phyloP scores from a whole-genome alignment of 2,329 filamentous ascomycete species.

The Xylaria sp. region DNA sequence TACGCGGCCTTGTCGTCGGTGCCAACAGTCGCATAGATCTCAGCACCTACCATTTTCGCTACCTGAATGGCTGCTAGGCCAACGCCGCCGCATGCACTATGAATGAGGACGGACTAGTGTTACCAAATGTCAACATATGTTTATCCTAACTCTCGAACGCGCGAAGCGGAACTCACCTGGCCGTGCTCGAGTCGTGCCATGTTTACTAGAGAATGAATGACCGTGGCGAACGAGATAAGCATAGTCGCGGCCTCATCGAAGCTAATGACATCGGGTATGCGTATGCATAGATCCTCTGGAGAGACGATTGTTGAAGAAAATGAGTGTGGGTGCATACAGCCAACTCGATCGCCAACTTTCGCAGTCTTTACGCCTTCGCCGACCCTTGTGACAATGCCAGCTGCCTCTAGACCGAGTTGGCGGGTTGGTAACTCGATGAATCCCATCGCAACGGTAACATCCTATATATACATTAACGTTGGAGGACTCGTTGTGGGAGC shows the following conservation, averaged over 20 bases:
- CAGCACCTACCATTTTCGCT: slow-evolving; percentile 37
- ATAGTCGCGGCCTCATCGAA: slow-evolving; percentile 43
- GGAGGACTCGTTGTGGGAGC: background rate
- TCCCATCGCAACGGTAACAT: slow-evolving; percentile 38
- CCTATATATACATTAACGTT: slow-evolving; percentile 32
- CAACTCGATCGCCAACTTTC: slow-evolving; percentile 30
- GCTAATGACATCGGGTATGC: slow-evolving; percentile 38
- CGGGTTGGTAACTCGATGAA: slow-evolving; percentile 36
- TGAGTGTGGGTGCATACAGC: background rate
- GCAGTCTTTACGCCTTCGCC: slow-evolving; percentile 41
- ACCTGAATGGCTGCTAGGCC: slow-evolving; percentile 42
- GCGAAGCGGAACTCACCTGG: slow-evolving; percentile 17
- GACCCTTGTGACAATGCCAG: slow-evolving; percentile 36
- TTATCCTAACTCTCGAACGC: too few relatives aligned
- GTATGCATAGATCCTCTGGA: slow-evolving; percentile 18
- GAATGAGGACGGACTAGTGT: slow-evolving; percentile 37
- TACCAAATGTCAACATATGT: too few relatives aligned
- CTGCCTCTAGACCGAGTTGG: slow-evolving; percentile 36
- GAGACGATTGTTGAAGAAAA: background rate
- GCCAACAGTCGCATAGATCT: slow-evolving; percentile 41
- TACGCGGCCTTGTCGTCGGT: slow-evolving; percentile 38
- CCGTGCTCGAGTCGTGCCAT: slow-evolving; percentile 15
- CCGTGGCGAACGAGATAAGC: slow-evolving; percentile 38
- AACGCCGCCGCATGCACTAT: slow-evolving; percentile 42
- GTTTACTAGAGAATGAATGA: slow-evolving; percentile 35